A percentile compares a stretch with the other conserved stretches of the same genome.
phyloP scores from a whole-genome alignment of 108 stramenopile species.

The Mediolabrus comicus region DNA sequence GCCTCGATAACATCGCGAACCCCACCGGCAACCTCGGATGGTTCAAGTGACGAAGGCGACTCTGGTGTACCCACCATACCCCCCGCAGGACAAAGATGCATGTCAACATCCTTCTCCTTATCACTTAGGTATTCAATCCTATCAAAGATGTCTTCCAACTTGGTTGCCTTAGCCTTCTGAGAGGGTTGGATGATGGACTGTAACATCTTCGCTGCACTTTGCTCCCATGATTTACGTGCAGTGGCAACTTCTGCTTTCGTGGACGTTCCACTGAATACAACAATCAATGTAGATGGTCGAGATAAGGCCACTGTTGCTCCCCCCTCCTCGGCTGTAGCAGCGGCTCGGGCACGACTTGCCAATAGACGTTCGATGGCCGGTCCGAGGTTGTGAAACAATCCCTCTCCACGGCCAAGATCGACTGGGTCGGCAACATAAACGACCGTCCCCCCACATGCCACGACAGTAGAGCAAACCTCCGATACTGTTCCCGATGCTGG shows the following conservation, averaged over 20 bases:
- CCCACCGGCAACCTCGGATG: constrained; percentile 37
- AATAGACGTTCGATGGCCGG: constrained; percentile 78
- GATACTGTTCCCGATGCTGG: constrained; percentile 19
- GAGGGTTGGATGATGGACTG: constrained; percentile 52
- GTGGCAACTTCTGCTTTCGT: constrained; percentile 15
- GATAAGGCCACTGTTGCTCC: not conserved
- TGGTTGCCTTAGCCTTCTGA: constrained; percentile 35
- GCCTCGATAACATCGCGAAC: constrained; percentile 42
- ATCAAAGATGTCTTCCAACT: constrained; percentile 67
- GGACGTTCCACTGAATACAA: constrained; percentile 54
- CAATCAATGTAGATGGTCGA: constrained; percentile 44
- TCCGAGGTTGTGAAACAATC: constrained; percentile 70
- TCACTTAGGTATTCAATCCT: constrained; percentile 61
- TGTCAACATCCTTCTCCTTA: constrained; percentile 48
- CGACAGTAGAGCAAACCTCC: constrained; percentile 67
- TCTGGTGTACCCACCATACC: constrained; percentile 30
- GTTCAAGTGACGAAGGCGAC: constrained; percentile 34
- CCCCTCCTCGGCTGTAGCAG: constrained; percentile 16
- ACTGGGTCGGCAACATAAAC: constrained; percentile 63
- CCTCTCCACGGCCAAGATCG: constrained; percentile 76
- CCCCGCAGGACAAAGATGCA: constrained; percentile 41
- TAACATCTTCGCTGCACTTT: constrained; percentile 57
- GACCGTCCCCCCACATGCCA: constrained; percentile 74
- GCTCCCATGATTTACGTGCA: constrained; percentile 47
- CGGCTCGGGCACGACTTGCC: constrained; percentile 28